A percentile compares a stretch with the other conserved stretches of the same genome.
These are phyloP conservation scores for Metschnikowia dekortorum DNA, from an alignment of 805 yeast genomes.

Conservation along the genomic window DNA sequence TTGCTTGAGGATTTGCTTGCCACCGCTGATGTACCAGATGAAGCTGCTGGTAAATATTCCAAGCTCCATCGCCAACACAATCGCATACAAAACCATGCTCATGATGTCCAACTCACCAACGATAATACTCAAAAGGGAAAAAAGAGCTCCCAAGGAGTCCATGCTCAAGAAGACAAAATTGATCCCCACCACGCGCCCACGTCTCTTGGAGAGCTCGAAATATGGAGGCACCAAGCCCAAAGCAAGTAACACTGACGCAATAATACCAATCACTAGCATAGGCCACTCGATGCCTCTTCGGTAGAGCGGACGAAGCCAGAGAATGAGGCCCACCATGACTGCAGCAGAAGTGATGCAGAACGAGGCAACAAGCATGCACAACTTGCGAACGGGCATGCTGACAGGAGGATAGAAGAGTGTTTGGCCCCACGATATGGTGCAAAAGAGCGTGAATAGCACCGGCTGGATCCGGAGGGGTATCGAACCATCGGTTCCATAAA, in stretches of 20 bases:
- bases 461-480: constrained; percentile 86
- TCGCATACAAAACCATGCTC: constrained; percentile 71
- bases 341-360: constrained; percentile 44
- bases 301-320: constrained; percentile 61
- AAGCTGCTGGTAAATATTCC: constrained; percentile 72
- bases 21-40: constrained; percentile 54
- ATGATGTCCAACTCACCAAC: constrained; percentile 67
- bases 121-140: constrained; percentile 57
- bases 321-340: constrained; percentile 63
- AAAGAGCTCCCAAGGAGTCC: constrained; percentile 77
- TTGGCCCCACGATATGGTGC: constrained; percentile 63
- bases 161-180: constrained; percentile 72
- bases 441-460: constrained; percentile 68
- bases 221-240: constrained; percentile 86
- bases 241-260: constrained; percentile 73
- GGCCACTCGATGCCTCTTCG: constrained; percentile 65
- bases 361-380: constrained; percentile 29
- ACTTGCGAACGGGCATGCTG: constrained; percentile 27
- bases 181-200: constrained; percentile 85
- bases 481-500: constrained; percentile 63
- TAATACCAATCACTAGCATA: constrained; percentile 67
- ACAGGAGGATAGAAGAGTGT: constrained; percentile 68
- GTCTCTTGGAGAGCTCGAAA: constrained; percentile 71
- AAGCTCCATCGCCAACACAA: constrained; percentile 69
- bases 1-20: constrained; percentile 23